Base-by-base conservation (phyloP, 148 eudicot species). In the Amaranthus palmeri region DNA sequence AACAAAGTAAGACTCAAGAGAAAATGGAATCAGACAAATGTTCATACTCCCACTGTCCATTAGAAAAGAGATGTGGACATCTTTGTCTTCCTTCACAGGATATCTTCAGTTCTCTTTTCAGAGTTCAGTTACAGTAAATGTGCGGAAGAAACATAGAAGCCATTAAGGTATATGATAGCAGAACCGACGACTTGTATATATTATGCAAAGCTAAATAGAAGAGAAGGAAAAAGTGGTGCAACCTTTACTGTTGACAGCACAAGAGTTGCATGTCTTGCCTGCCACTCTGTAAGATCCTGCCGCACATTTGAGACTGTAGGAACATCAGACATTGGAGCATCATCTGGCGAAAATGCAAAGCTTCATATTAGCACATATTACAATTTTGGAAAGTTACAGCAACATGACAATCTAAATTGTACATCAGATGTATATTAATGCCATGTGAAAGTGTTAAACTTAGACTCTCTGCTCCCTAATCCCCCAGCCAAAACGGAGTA, bases 281-380 rank as follows among this genome's bases (percentile, higher is more conserved):
- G 97, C 96, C 96, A 95, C 67, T 85, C 81, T 44, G 96, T 88
- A 76, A 95, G 97, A 86, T 95, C 98, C 78, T 91, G 97, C 73
- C 88, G 85, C 60, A 95, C 93, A 86, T 95, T 91, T 80, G 98
- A 91, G 71, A 95, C 90, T 3, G 96, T 80, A 59, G 96, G 89
- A 76, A 89, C 85, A 78, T 95, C 89, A 79, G 96, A 84, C 79
- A 91, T 80, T 74, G 83, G 85, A 64, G 93, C 81, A 79, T 91
- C 97, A 83, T 93, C 98, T 93, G 81, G 42, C 79, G 84, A 17
- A 65, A 72, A 55, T 25, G 9, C 44, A 77, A 68, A 7, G 61
- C 46, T 42, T 55, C 43, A 44, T 53, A 60, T 80, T 60, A 83
- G 76, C 58, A 70, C 44, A 69, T 25, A 9, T 17, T 43, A 17